A percentile compares a stretch with the other conserved stretches of the same genome.
phyloP scores from a whole-genome alignment of 73 alveolate species.

The Paraurostyla sp. region DNA sequence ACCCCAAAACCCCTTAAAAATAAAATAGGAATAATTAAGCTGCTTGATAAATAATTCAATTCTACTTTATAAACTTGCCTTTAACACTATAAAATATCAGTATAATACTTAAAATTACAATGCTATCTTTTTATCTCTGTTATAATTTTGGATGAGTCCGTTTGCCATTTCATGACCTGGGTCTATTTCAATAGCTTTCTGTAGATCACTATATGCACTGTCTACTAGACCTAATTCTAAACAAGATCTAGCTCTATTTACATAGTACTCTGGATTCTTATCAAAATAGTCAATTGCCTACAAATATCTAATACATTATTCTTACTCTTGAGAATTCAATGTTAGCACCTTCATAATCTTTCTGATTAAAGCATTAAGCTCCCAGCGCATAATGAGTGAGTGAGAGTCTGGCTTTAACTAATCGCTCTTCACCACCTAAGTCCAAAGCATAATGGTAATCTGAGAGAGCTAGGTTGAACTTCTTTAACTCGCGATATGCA shows the following conservation, averaged over 20 bases:
- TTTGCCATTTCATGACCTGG: slow-evolving; percentile 79
- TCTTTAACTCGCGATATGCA: slow-evolving; percentile 77
- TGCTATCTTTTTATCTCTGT: slow-evolving; percentile 67
- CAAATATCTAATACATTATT: no score
- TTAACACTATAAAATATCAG: not conserved
- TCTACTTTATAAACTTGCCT: not conserved
- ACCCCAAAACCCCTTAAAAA: no score
- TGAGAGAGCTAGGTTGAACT: slow-evolving; percentile 73
- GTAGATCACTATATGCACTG: slow-evolving; percentile 75
- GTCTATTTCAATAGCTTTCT: slow-evolving; percentile 71
- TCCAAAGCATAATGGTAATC: slow-evolving; percentile 86
- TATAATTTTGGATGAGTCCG: slow-evolving; percentile 69
- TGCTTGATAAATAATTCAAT: no score
- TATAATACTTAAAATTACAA: slow-evolving; percentile 12
- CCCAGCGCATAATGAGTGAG: slow-evolving; percentile 84
- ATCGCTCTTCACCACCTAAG: slow-evolving; percentile 70
- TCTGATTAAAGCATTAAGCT: slow-evolving; percentile 67
- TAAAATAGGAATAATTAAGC: no score
- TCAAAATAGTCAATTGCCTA: slow-evolving; percentile 71
- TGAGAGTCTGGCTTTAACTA: slow-evolving; percentile 72
- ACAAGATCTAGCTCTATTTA: slow-evolving; percentile 80
- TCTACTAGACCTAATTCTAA: slow-evolving; percentile 65
- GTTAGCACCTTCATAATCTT: slow-evolving; percentile 83
- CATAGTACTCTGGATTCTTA: slow-evolving; percentile 71
- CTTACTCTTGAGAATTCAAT: slow-evolving; percentile 81